Base-by-base conservation (phyloP, 148 eudicot species). In the Chenopodium suecicum region DNA sequence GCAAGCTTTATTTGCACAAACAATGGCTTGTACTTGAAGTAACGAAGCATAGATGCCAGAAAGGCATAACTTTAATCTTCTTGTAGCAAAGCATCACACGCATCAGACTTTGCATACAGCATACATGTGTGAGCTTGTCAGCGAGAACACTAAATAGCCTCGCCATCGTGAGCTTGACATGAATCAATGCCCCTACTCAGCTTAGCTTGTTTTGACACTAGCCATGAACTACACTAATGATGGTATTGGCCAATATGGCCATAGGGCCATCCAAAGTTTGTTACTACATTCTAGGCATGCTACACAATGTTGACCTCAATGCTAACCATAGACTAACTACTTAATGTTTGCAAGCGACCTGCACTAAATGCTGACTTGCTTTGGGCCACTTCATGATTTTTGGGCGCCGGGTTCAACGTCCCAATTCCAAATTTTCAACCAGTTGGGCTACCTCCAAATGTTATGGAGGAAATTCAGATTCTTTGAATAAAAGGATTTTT, bases 371-470 rank as follows among this genome's bases (percentile, higher is more conserved):
- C 27, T 44, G 46, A 71, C 52, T n/a, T 19, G 27, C 5, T 44
- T 71, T 22, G 25, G 75, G 13, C 14, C 22, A 71, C 29, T 44
- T 27, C 52, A 41, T 31, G 22, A 0, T 19, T 69, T 6, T 17
- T 16, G 10, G 13, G 25, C 66, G n/a, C 9, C 25, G 10, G 9
- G 44, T 32, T 32, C 46, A 69, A 11, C 32, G 29, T 20, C 52
- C 29, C 14, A 41, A 14, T 71, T 71, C 22, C 75, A 71, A 71
- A 41, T 14, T 71, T 71, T 20, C 75, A 71, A 71, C n/a, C 27
- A 19, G 29, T 9, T 71, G 52, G 48, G 8, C 54, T 71, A 41
- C 52, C n/a, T 41, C 5, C 13, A 16, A 71, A 4, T 7, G 50
- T 67, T 25, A 12, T 11, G 52, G 52, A 71, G 2, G 17, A 12